A percentile compares a stretch with the other conserved stretches of the same genome.
Evolutionary conservation across 805 yeast genomes (phyloP).

Genomic region (Ascoidea tarda): DNA sequence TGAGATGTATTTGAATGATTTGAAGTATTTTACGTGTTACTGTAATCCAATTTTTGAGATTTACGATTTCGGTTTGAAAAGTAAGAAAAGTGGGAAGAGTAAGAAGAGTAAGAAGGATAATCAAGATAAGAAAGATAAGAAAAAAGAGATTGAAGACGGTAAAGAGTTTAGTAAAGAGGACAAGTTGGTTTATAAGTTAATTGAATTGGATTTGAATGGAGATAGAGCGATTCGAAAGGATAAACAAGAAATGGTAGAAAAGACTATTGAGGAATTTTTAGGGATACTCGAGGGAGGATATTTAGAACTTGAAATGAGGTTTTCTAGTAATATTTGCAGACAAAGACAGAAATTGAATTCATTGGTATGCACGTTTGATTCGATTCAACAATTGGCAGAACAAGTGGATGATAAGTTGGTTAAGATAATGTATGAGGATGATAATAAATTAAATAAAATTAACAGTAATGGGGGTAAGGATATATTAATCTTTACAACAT

Average conservation of each 20-base stretch:
- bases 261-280: no score
- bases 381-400: not conserved
- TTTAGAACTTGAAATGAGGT: not conserved
- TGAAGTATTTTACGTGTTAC: not conserved
- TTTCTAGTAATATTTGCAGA: not conserved
- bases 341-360: not conserved
- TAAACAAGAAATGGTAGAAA: not conserved
- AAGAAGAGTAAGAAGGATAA: not conserved
- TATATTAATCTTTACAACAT: not conserved
- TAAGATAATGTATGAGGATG: no score
- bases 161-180: no score
- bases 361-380: no score
- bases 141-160: not conserved
- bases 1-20: not conserved
- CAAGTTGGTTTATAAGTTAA: not conserved
- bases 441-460: no score
- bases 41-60: not conserved
- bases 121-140: not conserved
- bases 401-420: not conserved
- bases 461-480: not conserved
- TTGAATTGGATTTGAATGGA: not conserved
- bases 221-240: not conserved
- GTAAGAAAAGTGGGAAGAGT: no score
- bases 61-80: no score
- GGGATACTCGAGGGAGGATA: not conserved